Evolutionary conservation across 129 eudicot species (phyloP), one percentile per base, ranked within the genome.

Genomic region (Flaveria sonorensis): DNA sequence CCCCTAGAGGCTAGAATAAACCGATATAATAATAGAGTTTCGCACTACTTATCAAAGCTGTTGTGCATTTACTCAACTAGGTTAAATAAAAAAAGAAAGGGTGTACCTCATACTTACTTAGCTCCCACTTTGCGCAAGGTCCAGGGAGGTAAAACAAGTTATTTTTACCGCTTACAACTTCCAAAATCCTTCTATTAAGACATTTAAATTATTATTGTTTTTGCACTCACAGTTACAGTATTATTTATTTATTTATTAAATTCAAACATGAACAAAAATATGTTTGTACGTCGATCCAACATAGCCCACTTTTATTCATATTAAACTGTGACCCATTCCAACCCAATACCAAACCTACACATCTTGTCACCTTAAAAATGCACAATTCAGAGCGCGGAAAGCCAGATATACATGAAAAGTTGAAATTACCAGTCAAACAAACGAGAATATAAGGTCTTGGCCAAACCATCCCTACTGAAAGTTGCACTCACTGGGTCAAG

Each of bases 401-500:
- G 65, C 51, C 45, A 4, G 28, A 86, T 15, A 66, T 70, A 67
- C 53, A 55, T 61, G 26, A 69, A 47, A n/a, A 42, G 57, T 23
- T 70, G 57, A 47, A 47, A 60, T 62, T 85, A 94, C 97, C 98
- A 94, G 75, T 94, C 98, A 89, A 94, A 94, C 83, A 94, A 86
- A 68, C 97, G 98, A 45, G 92, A 94, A 82, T 94, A 94, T 51
- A 91, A 67, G 14, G 98, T 91, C 83, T 94, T 94, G 69, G 98
- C 98, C n/a, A 94, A 87, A 59, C 98, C 98, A 80, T 94, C 98
- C 78, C 98, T 87, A 76, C 97, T 87, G 32, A 87, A 82, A 71
- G 83, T 43, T 83, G 98, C 98, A 62, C 90, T 87, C 65, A 68
- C 81, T 53, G 98, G 98, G 79, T 91, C 96, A 74, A n/a, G 96